Percentiles rank a stretch among this genome's conserved stretches.
Evolutionary conservation across 73 alveolate genomes (phyloP).

Genomic region (Blepharisma stoltei): DNA sequence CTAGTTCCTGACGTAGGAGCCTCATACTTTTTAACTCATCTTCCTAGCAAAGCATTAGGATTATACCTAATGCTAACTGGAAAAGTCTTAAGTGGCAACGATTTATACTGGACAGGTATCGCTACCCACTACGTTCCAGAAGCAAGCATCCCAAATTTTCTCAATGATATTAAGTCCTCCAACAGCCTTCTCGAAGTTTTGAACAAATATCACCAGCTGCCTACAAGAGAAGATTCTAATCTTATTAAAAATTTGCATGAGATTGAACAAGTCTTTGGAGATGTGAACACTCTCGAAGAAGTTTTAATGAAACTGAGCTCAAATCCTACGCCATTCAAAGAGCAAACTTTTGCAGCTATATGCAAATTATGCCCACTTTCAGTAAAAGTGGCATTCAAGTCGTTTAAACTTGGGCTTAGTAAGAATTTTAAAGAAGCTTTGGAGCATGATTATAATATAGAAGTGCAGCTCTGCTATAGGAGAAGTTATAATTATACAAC

Average conservation of each 20-base stretch:
- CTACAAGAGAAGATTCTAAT: background rate
- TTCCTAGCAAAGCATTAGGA: constrained; percentile 13
- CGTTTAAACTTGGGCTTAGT: background rate
- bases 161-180: background rate
- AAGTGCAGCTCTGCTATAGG: constrained; percentile 19
- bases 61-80: constrained; percentile 22
- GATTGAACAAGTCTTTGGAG: constrained; percentile 2
- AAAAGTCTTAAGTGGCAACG: background rate
- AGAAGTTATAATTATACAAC: constrained; percentile 27
- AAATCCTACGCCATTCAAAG: background rate
- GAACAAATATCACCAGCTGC: background rate
- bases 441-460: constrained; percentile 22
- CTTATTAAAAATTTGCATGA: constrained; percentile 6
- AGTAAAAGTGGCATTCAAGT: constrained; percentile 1
- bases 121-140: constrained; percentile 14
- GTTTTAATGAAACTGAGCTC: background rate
- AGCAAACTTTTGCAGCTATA: background rate
- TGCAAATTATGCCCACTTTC: constrained; percentile 6
- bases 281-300: background rate
- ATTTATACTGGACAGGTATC: constrained; percentile 13
- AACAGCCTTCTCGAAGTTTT: background rate
- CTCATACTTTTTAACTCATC: constrained; percentile 19
- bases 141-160: background rate
- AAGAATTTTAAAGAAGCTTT: constrained; percentile 6
- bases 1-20: constrained; percentile 22